Evolutionary conservation across 2,329 filamentous ascomycete genomes (phyloP), one percentile per base, ranked within the genome.

Genomic region (Trichoderma endophyticum): DNA sequence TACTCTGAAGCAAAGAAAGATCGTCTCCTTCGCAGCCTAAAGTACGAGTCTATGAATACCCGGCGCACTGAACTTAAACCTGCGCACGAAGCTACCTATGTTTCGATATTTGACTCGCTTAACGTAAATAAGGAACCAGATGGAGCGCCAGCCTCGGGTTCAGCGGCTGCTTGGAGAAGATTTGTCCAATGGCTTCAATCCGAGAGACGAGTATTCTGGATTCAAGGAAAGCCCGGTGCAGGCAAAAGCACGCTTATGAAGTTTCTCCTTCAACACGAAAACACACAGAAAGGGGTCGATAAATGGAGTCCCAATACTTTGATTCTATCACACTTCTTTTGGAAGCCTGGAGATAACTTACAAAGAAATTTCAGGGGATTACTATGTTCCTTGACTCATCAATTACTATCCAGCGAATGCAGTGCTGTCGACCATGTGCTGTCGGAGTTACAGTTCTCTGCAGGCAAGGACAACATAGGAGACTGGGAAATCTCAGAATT

Each of bases 231-330:
- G 4, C 62, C 62, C 1, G 62, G 39, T 1, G 11, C 39, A 0
- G 62, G 62, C 4, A 65, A 65, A 34, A 65, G 62, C n/a, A 65
- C 62, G 12, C 62, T 65, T 26, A 3, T 34, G n/a, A 54, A 54
- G 28, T 65, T 65, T 24, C 26, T 65, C 0, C 26, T 65, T 18
- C 39, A 54, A 3, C 62, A 65, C 5, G 4, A 65, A 9, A 65
- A 65, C 5, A 65, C 62, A 9, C 39, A 34, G 8, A 34, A 2
- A 34, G 39, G 18, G 6, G 8, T 64, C 3, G 12, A 51, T 15
- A 65, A 32, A 34, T 65, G 61, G 61, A 64, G 14, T 4, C 9
- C 39, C 3, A 43, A 51, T 36, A 15, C 61, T 8, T 6, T 64
- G 1, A 24, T 51, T 32, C 2, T 64, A 1, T 64, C 61, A 0